phyloP scores from a whole-genome alignment of 768 basidiomycete species.

The Suillus placidus region DNA sequence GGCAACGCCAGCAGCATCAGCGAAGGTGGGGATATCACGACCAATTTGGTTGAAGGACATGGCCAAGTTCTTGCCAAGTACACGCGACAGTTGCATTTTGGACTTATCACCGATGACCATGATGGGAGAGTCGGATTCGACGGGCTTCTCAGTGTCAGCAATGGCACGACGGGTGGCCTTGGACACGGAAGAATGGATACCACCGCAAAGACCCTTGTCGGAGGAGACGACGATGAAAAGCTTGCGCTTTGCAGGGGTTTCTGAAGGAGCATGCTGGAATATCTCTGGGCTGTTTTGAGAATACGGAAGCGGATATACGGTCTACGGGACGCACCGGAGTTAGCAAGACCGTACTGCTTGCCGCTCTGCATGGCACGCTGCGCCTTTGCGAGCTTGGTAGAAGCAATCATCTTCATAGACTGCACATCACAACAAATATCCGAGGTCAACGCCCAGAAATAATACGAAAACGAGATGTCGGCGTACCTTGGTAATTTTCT shows the following conservation, averaged over 20 bases:
- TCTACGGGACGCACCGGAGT: conserved; percentile 60
- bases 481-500: conserved; percentile 98
- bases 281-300: conserved; percentile 60
- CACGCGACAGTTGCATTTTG: conserved; percentile 85
- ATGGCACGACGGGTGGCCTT: conserved; percentile 84
- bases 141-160: conserved; percentile 47
- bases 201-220: conserved; percentile 99
- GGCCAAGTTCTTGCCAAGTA: conserved; percentile 62
- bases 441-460: conserved; percentile 1
- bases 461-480: conserved; percentile 20
- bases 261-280: conserved; percentile 75
- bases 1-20: conserved; percentile 91
- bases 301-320: conserved; percentile 11
- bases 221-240: conserved; percentile 96
- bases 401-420: conserved; percentile 99
- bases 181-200: conserved; percentile 96
- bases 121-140: conserved; percentile 66
- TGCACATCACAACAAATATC: conserved; percentile 33
- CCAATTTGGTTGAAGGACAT: conserved; percentile 98
- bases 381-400: conserved; percentile 94
- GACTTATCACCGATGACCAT: conserved; percentile 97
- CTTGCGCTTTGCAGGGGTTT: conserved; percentile 70
- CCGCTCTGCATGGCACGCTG: conserved; percentile 91
- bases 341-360: conserved; percentile 91
- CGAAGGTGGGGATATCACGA: conserved; percentile 95